A percentile compares a stretch with the other conserved stretches of the same genome.
Evolutionary conservation across 164 flowering plant species (phyloP).

Genomic region (Liriodendron chinense): DNA sequence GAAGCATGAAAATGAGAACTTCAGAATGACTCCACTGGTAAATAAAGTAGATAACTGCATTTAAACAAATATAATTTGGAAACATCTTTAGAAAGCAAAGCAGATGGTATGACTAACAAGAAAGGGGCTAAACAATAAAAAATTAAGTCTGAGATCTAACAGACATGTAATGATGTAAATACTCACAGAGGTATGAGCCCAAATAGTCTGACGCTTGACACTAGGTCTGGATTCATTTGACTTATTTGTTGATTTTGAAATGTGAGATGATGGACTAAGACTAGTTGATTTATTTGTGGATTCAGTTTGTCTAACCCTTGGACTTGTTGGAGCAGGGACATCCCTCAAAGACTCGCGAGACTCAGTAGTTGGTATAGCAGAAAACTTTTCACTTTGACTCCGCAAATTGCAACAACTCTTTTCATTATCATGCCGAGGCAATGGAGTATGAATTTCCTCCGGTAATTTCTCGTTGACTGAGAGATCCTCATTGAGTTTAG

Average conservation of each 20-base stretch:
- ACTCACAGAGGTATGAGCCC: constrained; percentile 87
- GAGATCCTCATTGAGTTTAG: constrained; percentile 23
- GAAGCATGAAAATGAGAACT: neutral
- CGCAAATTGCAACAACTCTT: constrained; percentile 15
- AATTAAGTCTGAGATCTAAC: neutral
- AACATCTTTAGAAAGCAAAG: neutral
- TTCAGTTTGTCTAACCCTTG: constrained; percentile 8
- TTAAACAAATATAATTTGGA: neutral
- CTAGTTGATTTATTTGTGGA: constrained; percentile 5
- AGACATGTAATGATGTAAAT: neutral
- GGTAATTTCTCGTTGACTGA: constrained; percentile 23
- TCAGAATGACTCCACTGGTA: neutral
- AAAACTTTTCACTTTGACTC: constrained; percentile 12
- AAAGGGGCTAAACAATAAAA: neutral
- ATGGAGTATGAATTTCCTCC: constrained; percentile 21
- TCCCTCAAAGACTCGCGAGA: constrained; percentile 19
- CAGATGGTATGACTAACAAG: neutral
- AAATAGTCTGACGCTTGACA: constrained; percentile 34
- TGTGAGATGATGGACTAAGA: constrained; percentile 16
- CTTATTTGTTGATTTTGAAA: constrained; percentile 27
- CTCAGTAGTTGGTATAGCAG: constrained; percentile 8
- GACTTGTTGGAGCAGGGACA: constrained; percentile 27
- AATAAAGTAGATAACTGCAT: neutral
- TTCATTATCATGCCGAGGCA: constrained; percentile 21
- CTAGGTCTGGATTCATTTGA: constrained; percentile 27